Conservation (phyloP, 768 basidiomycete genomes). For the Trametes villosa region DNA sequence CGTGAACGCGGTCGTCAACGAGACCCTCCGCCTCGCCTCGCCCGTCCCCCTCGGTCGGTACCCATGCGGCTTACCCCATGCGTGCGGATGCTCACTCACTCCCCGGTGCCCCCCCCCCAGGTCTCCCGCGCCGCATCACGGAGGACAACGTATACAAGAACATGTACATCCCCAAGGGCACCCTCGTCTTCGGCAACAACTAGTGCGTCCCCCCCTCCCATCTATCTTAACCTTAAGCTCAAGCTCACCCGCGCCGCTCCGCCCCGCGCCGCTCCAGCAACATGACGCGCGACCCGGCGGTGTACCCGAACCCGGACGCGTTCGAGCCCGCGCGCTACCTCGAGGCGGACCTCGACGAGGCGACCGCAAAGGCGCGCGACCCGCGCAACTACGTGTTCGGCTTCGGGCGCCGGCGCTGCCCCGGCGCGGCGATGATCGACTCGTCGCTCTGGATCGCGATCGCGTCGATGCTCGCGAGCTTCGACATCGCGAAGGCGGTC, state of each 20-base stretch:
- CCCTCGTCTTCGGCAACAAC: constrained; percentile 66
- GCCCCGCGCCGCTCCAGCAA: too few relatives aligned
- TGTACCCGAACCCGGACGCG: constrained; percentile 52
- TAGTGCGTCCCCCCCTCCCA: constrained; percentile 44
- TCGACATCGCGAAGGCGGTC: constrained; percentile 26
- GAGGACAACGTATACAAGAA: constrained; percentile 68
- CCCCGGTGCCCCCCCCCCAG: constrained; percentile 35
- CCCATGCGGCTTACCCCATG: background rate
- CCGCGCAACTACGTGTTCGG: constrained; percentile 44
- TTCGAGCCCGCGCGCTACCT: constrained; percentile 63
- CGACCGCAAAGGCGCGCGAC: constrained; percentile 38
- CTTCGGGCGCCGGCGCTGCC: constrained; percentile 31
- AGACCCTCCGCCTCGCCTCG: constrained; percentile 57
- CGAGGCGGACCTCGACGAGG: constrained; percentile 25
- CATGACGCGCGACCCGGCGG: constrained; percentile 41
- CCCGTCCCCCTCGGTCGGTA: constrained; percentile 60
- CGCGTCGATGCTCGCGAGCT: constrained; percentile 30
- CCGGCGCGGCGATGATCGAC: constrained; percentile 30
- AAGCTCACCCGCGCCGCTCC: background rate
- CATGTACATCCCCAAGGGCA: constrained; percentile 64
- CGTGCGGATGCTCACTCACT: background rate
- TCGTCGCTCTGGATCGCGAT: constrained; percentile 31
- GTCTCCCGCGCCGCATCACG: constrained; percentile 65
- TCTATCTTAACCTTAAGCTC: background rate
- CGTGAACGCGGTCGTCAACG: constrained; percentile 59